Base-by-base conservation (phyloP, 176 grass and related monocot species). In the Eleusine coracana region DNA sequence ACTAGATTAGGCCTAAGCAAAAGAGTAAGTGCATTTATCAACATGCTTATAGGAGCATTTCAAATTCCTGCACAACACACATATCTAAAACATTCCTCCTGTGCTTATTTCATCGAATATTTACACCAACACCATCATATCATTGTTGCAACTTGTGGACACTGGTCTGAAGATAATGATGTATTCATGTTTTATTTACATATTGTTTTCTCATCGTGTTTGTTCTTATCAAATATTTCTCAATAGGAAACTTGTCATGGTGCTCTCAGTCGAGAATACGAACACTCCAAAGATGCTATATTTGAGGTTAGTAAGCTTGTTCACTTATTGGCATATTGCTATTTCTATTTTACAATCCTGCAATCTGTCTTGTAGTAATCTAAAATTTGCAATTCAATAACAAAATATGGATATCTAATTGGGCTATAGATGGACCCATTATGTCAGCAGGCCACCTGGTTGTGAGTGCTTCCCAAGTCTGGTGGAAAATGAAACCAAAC, bases 201-300 rank as follows among this genome's bases (percentile, higher is more conserved):
- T 28, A 10, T 62, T 27, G 6, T 80, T 14, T 70, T 69, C 16
- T 61, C 80, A 75, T 64, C 10, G n/a, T 39, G 46, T 37, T 73
- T 81, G 31, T 73, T 83, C 80, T 90, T 50, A 83, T 76, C 68
- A 59, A 79, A 25, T 12, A 2, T 70, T 84, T 38, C 68, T 86
- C 62, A 55, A 79, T 61, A 98, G 96, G 96, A 98, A 79, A 93
- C 83, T 54, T 95, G 96, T 84, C 91, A 90, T 72, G 83, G 85
- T 42, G 73, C 70, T 8, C 86, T 98, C n/a, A 89, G 50, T 81
- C 81, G 92, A 76, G 96, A 98, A 89, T 91, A 85, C 79, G 91
- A 98, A 68, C 85, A 91, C 72, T 98, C 96, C 69, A 95, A 90
- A 88, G 88, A 98, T 37, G 83, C 80, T 65, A 93, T 95, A 45